Percentiles rank a stretch among this genome's conserved stretches.
Evolutionary conservation across 1,284 basidiomycete genomes (phyloP).

Genomic region (Wolfiporia cocos): DNA sequence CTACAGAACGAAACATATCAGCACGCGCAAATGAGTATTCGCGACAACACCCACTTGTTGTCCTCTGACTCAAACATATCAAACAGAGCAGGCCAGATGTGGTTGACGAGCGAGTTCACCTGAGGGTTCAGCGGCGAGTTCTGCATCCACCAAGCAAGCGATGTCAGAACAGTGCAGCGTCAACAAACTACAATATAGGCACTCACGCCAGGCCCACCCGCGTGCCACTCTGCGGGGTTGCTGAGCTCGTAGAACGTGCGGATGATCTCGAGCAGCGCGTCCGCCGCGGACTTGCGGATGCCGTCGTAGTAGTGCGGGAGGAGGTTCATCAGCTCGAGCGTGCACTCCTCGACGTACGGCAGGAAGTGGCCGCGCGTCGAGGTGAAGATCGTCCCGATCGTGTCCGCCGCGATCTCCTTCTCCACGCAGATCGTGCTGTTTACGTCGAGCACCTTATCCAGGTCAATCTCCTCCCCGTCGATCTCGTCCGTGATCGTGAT

Average conservation of each 20-base stretch:
- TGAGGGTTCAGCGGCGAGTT: conserved; percentile 58
- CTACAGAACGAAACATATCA: conserved; percentile 35
- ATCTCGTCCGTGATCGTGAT: conserved; percentile 57
- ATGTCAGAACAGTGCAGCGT: background rate
- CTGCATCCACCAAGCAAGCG: too few relatives aligned
- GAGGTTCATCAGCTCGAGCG: conserved; percentile 79
- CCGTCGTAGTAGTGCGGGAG: conserved; percentile 97
- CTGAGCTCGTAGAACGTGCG: conserved; percentile 92
- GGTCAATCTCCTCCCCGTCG: conserved; percentile 84
- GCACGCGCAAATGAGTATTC: too few relatives aligned
- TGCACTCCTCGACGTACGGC: conserved; percentile 79
- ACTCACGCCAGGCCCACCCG: too few relatives aligned
- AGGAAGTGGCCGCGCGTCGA: conserved; percentile 85
- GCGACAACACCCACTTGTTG: conserved; percentile 80
- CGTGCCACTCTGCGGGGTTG: conserved; percentile 79
- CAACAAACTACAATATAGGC: background rate
- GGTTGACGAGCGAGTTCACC: conserved; percentile 80
- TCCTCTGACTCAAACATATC: conserved; percentile 95
- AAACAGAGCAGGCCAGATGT: conserved; percentile 73
- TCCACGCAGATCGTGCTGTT: conserved; percentile 98
- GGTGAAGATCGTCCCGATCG: conserved; percentile 88
- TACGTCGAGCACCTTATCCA: conserved; percentile 84
- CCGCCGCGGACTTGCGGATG: conserved; percentile 91
- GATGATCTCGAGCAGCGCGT: conserved; percentile 87
- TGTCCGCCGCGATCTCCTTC: conserved; percentile 98